Conservation (phyloP, 441 rosid species). For the Brassica hybrid region DNA sequence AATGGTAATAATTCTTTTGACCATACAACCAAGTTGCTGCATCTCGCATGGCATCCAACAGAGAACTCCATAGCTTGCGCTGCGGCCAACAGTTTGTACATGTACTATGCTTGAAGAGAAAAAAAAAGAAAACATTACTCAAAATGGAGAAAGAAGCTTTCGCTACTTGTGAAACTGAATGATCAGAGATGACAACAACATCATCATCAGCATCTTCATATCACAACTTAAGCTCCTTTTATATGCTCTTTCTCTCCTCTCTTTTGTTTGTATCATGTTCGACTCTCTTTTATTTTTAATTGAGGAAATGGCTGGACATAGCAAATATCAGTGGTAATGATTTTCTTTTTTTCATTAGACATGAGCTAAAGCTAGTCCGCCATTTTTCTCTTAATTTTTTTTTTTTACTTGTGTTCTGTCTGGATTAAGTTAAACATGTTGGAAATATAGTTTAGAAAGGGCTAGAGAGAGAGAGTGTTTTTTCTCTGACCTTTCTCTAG, state of each 20-base stretch:
- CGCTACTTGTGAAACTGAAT: constrained; percentile 32
- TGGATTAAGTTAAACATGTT: constrained; percentile 20
- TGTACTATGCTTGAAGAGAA: constrained; percentile 62
- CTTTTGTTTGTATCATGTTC: constrained; percentile 34
- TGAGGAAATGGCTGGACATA: constrained; percentile 22
- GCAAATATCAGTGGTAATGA: background rate
- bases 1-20: constrained; percentile 69
- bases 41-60: constrained; percentile 80
- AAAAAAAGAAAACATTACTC: constrained; percentile 19
- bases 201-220: constrained; percentile 33
- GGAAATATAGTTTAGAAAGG: no score
- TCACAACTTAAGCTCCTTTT: constrained; percentile 16
- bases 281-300: constrained; percentile 9
- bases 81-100: constrained; percentile 79
- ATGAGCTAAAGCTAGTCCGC: background rate
- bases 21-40: constrained; percentile 68
- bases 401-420: constrained; percentile 22
- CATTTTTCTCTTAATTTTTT: constrained; percentile 18
- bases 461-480: no score
- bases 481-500: no score
- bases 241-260: constrained; percentile 14
- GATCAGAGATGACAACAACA: constrained; percentile 24
- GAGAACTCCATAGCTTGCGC: constrained; percentile 73
- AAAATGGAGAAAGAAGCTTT: constrained; percentile 31
- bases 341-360: constrained; percentile 28